These are phyloP conservation scores for Anisodus acutangulus DNA, from an alignment of 257 asterid species.

Conservation along the genomic window DNA sequence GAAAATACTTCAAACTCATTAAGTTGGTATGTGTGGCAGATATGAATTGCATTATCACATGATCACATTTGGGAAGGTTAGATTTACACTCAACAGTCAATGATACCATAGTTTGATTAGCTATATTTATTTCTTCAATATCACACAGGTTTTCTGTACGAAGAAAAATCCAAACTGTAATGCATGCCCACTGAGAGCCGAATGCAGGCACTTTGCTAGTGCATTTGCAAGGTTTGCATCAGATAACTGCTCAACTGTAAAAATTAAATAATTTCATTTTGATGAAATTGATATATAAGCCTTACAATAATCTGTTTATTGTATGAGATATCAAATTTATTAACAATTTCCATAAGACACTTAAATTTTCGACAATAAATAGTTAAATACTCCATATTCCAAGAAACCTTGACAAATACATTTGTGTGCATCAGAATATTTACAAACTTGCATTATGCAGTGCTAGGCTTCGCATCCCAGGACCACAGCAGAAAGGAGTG, in stretches of 20 bases:
- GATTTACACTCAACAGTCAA: conserved; percentile 8
- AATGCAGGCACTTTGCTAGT: conserved; percentile 67
- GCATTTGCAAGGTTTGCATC: conserved; percentile 55
- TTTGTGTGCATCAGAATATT: conserved; percentile 14
- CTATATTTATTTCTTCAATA: background rate
- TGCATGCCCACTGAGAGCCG: conserved; percentile 60
- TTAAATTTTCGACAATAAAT: conserved; percentile 1
- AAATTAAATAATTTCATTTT: background rate
- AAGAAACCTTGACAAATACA: conserved; percentile 4
- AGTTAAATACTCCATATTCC: background rate
- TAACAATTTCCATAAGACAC: conserved; percentile 3
- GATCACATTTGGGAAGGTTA: conserved; percentile 64
- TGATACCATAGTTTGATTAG: background rate
- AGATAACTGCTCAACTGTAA: background rate
- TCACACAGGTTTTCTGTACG: conserved; percentile 56
- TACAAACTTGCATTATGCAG: conserved; percentile 37
- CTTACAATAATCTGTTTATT: conserved; percentile 13
- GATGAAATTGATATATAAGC: conserved; percentile 5
- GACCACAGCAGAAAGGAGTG: conserved; percentile 32
- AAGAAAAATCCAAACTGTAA: conserved; percentile 58
- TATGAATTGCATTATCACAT: conserved; percentile 60
- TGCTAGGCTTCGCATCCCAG: conserved; percentile 43
- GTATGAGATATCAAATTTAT: background rate
- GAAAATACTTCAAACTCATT: conserved; percentile 19
- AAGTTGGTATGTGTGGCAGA: conserved; percentile 40